Evolutionary conservation across 1,284 basidiomycete genomes (phyloP).

Genomic region (Malassezia japonica): DNA sequence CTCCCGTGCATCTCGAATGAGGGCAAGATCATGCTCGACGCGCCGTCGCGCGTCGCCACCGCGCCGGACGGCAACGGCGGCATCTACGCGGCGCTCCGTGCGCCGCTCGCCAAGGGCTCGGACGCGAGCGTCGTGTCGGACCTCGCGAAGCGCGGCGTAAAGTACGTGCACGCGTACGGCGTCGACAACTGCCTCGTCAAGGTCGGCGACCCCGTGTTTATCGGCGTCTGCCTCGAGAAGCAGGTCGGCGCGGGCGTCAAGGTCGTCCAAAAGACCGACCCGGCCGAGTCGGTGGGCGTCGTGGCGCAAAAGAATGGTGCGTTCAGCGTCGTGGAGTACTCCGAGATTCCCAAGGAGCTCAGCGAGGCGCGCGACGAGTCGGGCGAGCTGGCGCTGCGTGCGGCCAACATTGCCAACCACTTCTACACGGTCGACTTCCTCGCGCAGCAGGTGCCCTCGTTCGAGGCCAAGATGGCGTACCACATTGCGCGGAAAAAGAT

Average conservation of each 20-base stretch:
- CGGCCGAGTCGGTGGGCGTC: constrained; percentile 89
- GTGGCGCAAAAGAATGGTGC: constrained; percentile 71
- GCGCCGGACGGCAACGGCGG: constrained; percentile 98
- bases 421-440: constrained; percentile 89
- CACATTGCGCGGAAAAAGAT: constrained; percentile 99
- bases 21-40: constrained; percentile 84
- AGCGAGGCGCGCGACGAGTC: constrained; percentile 66
- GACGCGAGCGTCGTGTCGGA: constrained; percentile 69
- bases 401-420: constrained; percentile 96
- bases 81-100: constrained; percentile 81
- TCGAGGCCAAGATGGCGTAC: constrained; percentile 83
- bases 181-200: constrained; percentile 98
- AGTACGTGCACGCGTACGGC: constrained; percentile 88
- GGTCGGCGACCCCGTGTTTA: constrained; percentile 91
- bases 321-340: constrained; percentile 92
- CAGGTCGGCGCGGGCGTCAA: constrained; percentile 84
- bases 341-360: constrained; percentile 80
- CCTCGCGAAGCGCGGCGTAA: constrained; percentile 64
- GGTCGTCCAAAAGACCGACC: constrained; percentile 79
- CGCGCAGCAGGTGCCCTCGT: constrained; percentile 61
- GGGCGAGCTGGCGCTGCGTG: constrained; percentile 66
- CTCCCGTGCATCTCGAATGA: constrained; percentile 88
- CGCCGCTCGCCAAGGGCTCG: constrained; percentile 55
- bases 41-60: constrained; percentile 67
- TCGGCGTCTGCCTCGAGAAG: constrained; percentile 81